Base-by-base conservation (phyloP, 2,329 filamentous ascomycete species). In the Aspergillus sp. region DNA sequence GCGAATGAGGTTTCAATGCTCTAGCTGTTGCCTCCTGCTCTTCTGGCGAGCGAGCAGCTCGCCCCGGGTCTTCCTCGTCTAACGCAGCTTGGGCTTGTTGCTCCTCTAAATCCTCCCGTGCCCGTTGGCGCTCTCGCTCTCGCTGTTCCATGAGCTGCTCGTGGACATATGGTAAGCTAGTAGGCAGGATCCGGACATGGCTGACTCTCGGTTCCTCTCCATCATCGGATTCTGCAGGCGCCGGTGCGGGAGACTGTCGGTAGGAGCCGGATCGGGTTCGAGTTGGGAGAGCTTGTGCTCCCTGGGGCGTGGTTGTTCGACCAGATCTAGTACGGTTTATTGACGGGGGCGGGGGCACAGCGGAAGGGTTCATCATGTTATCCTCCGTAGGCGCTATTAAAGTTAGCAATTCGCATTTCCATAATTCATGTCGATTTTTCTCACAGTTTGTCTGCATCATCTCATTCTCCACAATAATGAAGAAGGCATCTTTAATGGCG, bases 401-500 rank as follows among this genome's bases (percentile, higher is more conserved):
- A 54, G 57, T 64, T 52, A 66, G 58, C 48, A 24, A 20, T 11
- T 19, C 22, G 39, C 8, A 11, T 12, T 22, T 17, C 44, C 20
- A 5, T 22, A 17, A 8, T 39, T 45, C 5, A 30, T 13, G 40
- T n/a, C 41, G 11, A 8, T 3, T 13, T 20, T 24, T 9, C 90
- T 86, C 81, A 96, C 91, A 92, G 73, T 92, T 96, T 55, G 88
- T 88, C 73, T 93, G 90, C 93, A 98, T 98, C 73, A 98, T 85
- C 74, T 97, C 95, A 73, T 98, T 98, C 76, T 99, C 95, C 53
- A 93, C 87, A 24, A 99, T 91, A 73, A 99, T 99, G 77, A 97
- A 88, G 78, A 98, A 99, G 1, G 95, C 95, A 76, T 99, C 95
- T 78, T 99, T 99, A 81, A 99, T 97, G 11, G 95, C 93, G 58